Evolutionary conservation across 1,284 basidiomycete genomes (phyloP), one percentile per base, ranked within the genome.

Genomic region (Schizopora paradoxa): DNA sequence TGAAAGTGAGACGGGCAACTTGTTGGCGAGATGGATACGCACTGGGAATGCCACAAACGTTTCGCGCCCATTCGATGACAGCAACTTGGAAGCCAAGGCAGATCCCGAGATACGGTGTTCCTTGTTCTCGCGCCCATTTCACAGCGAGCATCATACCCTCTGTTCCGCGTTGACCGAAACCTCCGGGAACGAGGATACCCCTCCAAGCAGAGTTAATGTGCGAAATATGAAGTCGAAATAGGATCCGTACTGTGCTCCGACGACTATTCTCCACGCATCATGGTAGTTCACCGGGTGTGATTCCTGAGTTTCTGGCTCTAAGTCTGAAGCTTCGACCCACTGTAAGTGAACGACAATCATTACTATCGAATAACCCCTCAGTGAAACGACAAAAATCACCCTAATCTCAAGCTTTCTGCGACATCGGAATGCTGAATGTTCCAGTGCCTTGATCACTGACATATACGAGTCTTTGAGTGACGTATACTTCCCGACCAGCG

Each of bases 71-170:
- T 65, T 99, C 95, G 50, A 98, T 74, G 6, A 98, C 95, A 13
- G 95, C 93, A 41, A 99, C 76, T 64, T 99, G 96, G 80, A 99
- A 99, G 28, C 95, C 95, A 26, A 98, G 82, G 65, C 95, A 99
- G 64, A 99, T 94, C 46, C 95, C 95, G 31, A 99, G 71, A 77
- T 92, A 99, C 0, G 95, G 96, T 5, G 95, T 73, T 53, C 91
- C 89, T 62, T 96, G 88, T 67, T 98, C 93, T 52, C 96, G 77
- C 0, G 95, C 94, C 80, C 95, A 95, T 65, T 91, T 94, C 61
- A 94, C 92, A 16, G 96, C 96, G 37, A 91, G 77, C 58, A 98
- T 83, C 95, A 99, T 99, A 38, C 95, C 95, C 66, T 97, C 95
- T 0, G 89, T 95, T 19, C 95, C 95, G 36, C 96, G 88, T 5